These are phyloP conservation scores for Carex myosuroides DNA, from an alignment of 176 grass and related monocot genomes.

Conservation along the genomic window DNA sequence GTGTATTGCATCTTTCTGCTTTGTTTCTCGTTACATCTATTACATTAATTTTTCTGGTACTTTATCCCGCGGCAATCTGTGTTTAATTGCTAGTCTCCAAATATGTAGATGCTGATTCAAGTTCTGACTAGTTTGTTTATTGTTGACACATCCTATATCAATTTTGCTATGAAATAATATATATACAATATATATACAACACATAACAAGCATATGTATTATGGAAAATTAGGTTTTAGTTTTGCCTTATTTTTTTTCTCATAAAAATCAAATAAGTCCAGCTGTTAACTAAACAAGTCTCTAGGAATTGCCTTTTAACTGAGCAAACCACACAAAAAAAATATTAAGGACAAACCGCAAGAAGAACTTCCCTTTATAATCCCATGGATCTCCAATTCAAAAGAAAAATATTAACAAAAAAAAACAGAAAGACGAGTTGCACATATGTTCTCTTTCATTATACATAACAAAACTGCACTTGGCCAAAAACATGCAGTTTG, in stretches of 20 bases:
- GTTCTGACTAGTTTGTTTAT: neutral
- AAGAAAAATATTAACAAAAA: neutral
- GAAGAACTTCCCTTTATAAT: neutral
- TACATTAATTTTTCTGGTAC: neutral
- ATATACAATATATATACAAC: neutral
- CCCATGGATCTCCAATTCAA: neutral
- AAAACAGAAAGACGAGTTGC: neutral
- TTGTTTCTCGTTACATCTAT: neutral
- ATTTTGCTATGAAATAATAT: neutral
- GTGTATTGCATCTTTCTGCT: neutral
- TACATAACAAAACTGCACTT: slow-evolving; percentile 15
- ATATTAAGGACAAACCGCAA: no score
- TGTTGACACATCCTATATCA: neutral
- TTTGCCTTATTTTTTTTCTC: neutral
- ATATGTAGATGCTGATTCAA: neutral
- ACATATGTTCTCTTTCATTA: neutral
- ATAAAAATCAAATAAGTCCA: neutral
- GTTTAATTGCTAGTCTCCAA: neutral
- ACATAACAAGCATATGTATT: neutral
- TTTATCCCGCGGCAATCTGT: neutral
- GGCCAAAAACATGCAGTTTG: neutral
- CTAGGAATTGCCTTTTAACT: neutral
- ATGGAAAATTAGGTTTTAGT: neutral
- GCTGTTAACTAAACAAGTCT: neutral
- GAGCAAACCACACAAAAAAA: neutral